Conservation (phyloP, 768 basidiomycete genomes). For the Lactarius deliciosus region DNA sequence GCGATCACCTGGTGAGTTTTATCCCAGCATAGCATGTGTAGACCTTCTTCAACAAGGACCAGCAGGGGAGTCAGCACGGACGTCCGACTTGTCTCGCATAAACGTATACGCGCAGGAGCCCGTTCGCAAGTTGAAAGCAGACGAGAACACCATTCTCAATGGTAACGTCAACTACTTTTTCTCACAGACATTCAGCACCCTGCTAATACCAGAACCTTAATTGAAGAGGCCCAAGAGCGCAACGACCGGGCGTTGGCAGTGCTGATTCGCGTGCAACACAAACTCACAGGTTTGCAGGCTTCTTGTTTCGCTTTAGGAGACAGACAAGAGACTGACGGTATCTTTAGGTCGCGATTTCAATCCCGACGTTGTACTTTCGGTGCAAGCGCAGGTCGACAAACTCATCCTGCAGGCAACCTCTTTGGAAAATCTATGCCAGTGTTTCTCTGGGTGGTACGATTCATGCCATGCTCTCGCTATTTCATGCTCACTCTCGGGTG, state of each 20-base stretch:
- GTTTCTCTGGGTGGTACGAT: constrained; percentile 88
- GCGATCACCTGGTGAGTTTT: constrained; percentile 58
- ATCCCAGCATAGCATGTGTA: constrained; percentile 15
- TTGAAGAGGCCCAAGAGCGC: constrained; percentile 73
- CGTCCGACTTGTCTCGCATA: constrained; percentile 61
- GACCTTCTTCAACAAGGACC: constrained; percentile 31
- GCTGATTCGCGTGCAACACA: constrained; percentile 92
- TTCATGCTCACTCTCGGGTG: constrained; percentile 1
- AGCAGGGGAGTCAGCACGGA: constrained; percentile 52
- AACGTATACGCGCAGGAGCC: constrained; percentile 79
- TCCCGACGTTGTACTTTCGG: constrained; percentile 68
- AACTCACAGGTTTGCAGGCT: constrained; percentile 72
- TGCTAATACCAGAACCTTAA: constrained; percentile 19
- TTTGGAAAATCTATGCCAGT: constrained; percentile 93
- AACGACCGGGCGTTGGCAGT: constrained; percentile 90
- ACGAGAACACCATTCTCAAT: constrained; percentile 93
- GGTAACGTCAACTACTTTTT: constrained; percentile 46
- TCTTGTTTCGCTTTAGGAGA: not conserved
- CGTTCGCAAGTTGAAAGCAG: constrained; percentile 78
- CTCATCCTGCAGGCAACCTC: constrained; percentile 92
- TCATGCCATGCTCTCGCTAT: not conserved
- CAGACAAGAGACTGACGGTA: not conserved
- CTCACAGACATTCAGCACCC: not conserved
- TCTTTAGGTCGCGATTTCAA: constrained; percentile 87
- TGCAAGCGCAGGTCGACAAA: constrained; percentile 87